Base-by-base conservation (phyloP, 179 eudicot genomes). In the Silene coronaria region DNA sequence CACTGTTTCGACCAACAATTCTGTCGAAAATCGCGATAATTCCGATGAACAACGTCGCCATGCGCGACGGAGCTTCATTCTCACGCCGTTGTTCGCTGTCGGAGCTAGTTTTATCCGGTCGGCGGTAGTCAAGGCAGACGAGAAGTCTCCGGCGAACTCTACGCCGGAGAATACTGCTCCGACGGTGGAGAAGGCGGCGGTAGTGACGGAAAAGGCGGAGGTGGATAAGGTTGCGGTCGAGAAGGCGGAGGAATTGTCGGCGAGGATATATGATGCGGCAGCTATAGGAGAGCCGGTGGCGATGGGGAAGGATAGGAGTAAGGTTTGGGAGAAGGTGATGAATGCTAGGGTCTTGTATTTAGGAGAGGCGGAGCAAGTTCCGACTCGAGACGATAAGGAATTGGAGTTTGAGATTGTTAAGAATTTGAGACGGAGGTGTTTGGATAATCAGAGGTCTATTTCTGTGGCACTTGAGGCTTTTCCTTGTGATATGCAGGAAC, bases 281-380 rank as follows among this genome's bases (percentile, higher is more conserved):
- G 89, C 73, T 82, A 90, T 92, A 1, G 99, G 96, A 78, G 97
- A 95, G 86, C 99, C 97, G 79, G 64, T 88, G 88, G 97, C 95
- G 70, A 60, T 95, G 81, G 99, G 98, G 84, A 95, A 95, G 82
- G 97, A 92, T 48, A 95, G 87, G 90, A 84, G 85, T 57, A 92
- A 82, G 70, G 91, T 89, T 60, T 95, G 96, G 96, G 99, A 92
- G 86, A 95, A 92, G 84, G 38, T 95, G 87, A 92, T 90, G 95
- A 84, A 84, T 80, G 95, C 90, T 73, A 76, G 94, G 80, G 80
- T 95, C 60, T 88, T 95, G 83, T 92, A 95, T 80, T 85, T 92
- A 72, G 98, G 98, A 0, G 97, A 94, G 69, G 97, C 98, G 3
- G 98, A 95, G 81, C 96, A 89, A 72, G 97, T 90, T 69, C 97